Base-by-base conservation (phyloP, 2,329 filamentous ascomycete species). In the Aspergillus sp. region DNA sequence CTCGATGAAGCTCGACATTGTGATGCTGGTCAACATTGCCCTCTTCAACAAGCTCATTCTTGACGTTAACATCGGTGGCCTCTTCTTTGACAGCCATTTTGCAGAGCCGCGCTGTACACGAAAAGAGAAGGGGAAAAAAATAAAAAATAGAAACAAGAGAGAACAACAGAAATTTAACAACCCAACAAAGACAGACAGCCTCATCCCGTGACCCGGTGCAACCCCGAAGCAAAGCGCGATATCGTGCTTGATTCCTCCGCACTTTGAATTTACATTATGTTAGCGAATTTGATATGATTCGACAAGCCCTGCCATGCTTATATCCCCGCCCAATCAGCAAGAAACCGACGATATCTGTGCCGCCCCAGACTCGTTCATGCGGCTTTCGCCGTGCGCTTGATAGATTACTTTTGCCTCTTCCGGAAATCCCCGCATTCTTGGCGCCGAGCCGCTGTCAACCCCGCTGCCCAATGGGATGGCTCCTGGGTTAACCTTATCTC, bases 1-100 rank as follows among this genome's bases (percentile, higher is more conserved):
- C 70, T 33, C 71, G 69, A 27, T 70, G 66, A n/a, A 74, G 64
- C 4, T 63, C 57, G 20, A 59, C 62, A 55, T 62, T 58, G 9
- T 62, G 44, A 7, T 48, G 56, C 7, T 56, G 56, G 12, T 13
- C 25, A 12, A 23, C 32, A 15, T 32, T 23, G 15, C 43, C 43
- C 13, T 45, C 43, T 22, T 45, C 32, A 7, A 60, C 56, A 7
- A 54, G 50, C 7, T 61, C 53, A 37, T 54, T 52, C 22, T 57
- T 54, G 37, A 55, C 44, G 2, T 53, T 45, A 19, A 47, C 45
- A 20, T 59, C 52, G 1, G 50, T 44, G 23, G 56, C 32, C 49
- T 57, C 50, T n/a, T 54, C 59, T 37, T 63, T 56, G 15, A 25
- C 22, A 13, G 22, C 22, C 22, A 43, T 43, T n/a, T 43, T 43